Evolutionary conservation across 2,329 filamentous ascomycete species (phyloP).

Genomic region (Neocucurbitaria cava): DNA sequence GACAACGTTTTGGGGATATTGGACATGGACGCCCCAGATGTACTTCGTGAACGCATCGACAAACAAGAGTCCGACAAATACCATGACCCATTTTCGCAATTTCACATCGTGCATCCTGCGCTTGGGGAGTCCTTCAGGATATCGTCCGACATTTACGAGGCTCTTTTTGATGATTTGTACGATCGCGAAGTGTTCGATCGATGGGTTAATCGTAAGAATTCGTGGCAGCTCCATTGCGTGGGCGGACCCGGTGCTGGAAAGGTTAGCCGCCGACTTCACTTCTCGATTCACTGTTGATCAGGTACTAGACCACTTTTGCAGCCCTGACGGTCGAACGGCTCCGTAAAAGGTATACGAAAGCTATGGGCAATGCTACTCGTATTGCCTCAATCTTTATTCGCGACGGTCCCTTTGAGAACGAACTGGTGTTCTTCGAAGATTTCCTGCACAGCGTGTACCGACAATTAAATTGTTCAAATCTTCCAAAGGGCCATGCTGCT

Average conservation of each 20-base stretch:
- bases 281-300: not conserved
- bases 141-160: conserved; percentile 16
- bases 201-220: conserved; percentile 10
- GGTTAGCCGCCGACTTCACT: conserved; percentile 5
- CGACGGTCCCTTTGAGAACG: conserved; percentile 5
- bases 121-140: conserved; percentile 1
- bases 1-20: not conserved
- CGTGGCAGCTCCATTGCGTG: conserved; percentile 21
- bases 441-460: conserved; percentile 11
- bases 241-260: conserved; percentile 27
- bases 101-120: not conserved
- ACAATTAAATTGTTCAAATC: not conserved
- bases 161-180: conserved; percentile 20
- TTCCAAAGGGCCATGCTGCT: not conserved
- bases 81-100: not conserved
- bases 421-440: conserved; percentile 14
- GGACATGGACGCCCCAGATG: not conserved
- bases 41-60: not conserved
- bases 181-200: conserved; percentile 6
- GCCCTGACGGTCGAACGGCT: conserved; percentile 1
- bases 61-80: not conserved
- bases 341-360: not conserved
- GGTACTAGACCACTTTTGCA: conserved; percentile 11
- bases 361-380: not conserved
- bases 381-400: conserved; percentile 5